phyloP scores from a whole-genome alignment of 2,329 filamentous ascomycete species.

The Colletotrichum trifolii region DNA sequence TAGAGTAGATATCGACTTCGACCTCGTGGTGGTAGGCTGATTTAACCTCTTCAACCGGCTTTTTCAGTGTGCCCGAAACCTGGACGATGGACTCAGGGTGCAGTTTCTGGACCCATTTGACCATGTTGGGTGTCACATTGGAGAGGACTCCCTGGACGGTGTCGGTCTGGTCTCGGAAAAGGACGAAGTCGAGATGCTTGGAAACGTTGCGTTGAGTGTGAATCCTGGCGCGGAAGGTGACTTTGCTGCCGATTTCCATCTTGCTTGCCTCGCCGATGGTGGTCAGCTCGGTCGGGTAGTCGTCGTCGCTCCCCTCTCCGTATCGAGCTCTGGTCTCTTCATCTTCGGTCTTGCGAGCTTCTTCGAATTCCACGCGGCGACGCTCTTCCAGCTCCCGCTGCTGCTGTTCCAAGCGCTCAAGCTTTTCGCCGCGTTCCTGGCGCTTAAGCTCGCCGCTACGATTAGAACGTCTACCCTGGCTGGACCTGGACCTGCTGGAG shows the following conservation, averaged over 20 bases:
- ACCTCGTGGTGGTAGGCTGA: slow-evolving; percentile 80
- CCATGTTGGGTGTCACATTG: slow-evolving; percentile 71
- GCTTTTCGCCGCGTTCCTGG: slow-evolving; percentile 27
- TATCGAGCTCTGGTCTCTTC: slow-evolving; percentile 31
- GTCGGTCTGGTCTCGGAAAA: slow-evolving; percentile 84
- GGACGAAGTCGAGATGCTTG: slow-evolving; percentile 83
- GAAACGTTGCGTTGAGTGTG: slow-evolving; percentile 86
- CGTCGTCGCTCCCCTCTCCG: slow-evolving; percentile 21
- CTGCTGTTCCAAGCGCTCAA: slow-evolving; percentile 17
- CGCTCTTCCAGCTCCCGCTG: slow-evolving; percentile 28
- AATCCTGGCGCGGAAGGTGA: slow-evolving; percentile 66
- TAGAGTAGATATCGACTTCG: slow-evolving; percentile 75
- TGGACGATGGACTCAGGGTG: slow-evolving; percentile 82
- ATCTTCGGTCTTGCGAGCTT: slow-evolving; percentile 29
- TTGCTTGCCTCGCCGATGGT: slow-evolving; percentile 31
- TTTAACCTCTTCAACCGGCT: slow-evolving; percentile 78
- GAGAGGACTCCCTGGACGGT: slow-evolving; percentile 86
- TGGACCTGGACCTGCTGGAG: slow-evolving; percentile 20
- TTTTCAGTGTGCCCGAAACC: slow-evolving; percentile 78
- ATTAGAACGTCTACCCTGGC: slow-evolving; percentile 14
- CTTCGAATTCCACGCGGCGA: slow-evolving; percentile 15
- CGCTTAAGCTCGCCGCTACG: slow-evolving; percentile 28
- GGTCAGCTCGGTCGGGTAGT: slow-evolving; percentile 26
- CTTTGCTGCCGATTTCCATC: slow-evolving; percentile 47
- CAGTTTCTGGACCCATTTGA: slow-evolving; percentile 88